Conservation (phyloP, 163 green algal genomes). For the Chlorella variabilis region DNA sequence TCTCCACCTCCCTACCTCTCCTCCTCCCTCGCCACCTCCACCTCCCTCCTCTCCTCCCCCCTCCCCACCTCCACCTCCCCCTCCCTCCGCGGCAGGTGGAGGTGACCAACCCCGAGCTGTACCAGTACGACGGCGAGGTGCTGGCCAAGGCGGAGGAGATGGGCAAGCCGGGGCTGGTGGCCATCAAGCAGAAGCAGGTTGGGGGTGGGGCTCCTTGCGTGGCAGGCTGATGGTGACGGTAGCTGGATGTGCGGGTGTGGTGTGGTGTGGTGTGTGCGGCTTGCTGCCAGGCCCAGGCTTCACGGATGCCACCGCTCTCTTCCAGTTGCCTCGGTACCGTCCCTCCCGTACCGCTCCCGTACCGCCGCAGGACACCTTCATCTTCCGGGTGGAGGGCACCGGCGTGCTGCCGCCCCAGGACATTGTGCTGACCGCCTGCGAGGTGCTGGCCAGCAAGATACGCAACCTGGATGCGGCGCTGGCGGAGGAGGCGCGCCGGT, state of each 20-base stretch:
- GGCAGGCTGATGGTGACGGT: too few relatives aligned
- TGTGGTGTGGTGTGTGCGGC: too few relatives aligned
- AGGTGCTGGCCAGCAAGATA: conserved; percentile 60
- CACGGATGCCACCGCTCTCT: too few relatives aligned
- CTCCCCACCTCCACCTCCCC: too few relatives aligned
- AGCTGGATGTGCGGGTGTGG: background rate
- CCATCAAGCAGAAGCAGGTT: conserved; percentile 52
- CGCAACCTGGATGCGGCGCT: conserved; percentile 33
- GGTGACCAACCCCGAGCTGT: conserved; percentile 76
- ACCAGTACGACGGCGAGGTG: conserved; percentile 87
- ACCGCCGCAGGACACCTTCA: conserved; percentile 89
- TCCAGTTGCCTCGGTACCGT: background rate
- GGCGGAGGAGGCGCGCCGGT: too few relatives aligned
- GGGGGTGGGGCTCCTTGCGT: too few relatives aligned
- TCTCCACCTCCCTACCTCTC: too few relatives aligned
- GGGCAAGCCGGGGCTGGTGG: conserved; percentile 81
- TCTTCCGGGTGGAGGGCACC: conserved; percentile 97
- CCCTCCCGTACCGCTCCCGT: too few relatives aligned
- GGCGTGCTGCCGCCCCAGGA: conserved; percentile 78
- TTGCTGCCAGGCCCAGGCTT: too few relatives aligned
- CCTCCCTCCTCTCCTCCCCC: too few relatives aligned
- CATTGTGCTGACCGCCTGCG: conserved; percentile 70
- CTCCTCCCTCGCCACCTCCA: too few relatives aligned
- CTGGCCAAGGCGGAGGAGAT: conserved; percentile 85
- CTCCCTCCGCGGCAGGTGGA: too few relatives aligned